These are phyloP conservation scores for Bombardia bombarda DNA, from an alignment of 495 filamentous ascomycete species.

Conservation along the genomic window DNA sequence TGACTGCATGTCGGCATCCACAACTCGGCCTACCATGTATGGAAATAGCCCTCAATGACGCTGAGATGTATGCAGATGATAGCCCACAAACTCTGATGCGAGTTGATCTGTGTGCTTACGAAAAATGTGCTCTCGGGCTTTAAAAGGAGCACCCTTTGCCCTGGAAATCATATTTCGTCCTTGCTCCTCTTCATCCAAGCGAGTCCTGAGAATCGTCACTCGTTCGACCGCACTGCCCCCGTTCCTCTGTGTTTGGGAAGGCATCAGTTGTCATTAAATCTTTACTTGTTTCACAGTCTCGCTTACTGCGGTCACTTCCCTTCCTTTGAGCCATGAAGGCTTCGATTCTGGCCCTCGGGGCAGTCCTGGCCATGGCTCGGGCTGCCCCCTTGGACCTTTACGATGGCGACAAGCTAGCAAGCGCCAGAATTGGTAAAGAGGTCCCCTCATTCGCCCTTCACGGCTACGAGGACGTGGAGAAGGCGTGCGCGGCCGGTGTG, in stretches of 20 bases:
- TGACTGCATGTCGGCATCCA: neutral
- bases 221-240: neutral
- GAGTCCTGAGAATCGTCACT: neutral
- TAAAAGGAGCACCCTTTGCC: neutral
- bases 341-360: conserved; percentile 10
- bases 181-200: neutral
- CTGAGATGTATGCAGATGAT: no score
- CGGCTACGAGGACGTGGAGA: neutral
- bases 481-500: conserved; percentile 3
- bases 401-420: no score
- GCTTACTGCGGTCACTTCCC: no score
- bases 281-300: neutral
- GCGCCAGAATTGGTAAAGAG: no score
- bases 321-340: conserved; percentile 16
- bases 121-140: neutral
- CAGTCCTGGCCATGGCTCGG: conserved; percentile 7
- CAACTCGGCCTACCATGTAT: no score
- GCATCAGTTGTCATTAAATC: neutral
- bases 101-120: neutral
- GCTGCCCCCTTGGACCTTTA: no score
- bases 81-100: no score
- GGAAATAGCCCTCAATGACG: no score
- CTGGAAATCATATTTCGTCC: neutral
- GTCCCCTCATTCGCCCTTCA: no score
- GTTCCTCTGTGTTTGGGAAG: neutral